phyloP scores from a whole-genome alignment of 148 eudicot species.

The Rhododendron mucronatum region DNA sequence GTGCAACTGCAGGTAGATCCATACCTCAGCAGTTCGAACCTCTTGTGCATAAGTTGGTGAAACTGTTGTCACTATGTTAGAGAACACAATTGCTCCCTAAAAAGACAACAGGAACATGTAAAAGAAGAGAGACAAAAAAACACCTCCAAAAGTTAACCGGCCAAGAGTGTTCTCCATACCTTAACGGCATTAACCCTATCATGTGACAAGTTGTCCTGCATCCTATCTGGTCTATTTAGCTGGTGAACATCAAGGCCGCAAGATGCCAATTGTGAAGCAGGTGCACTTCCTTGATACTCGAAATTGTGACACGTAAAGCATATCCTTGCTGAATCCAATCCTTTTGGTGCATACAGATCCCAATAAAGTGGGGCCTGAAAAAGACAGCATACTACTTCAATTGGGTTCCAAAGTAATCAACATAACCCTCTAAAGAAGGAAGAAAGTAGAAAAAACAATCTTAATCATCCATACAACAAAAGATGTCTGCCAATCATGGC shows the following conservation, averaged over 20 bases:
- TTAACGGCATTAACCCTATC: conserved; percentile 77
- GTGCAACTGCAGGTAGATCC: conserved; percentile 9
- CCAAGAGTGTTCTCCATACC: conserved; percentile 36
- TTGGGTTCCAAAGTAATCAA: conserved; percentile 3
- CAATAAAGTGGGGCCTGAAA: conserved; percentile 88
- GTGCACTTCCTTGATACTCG: conserved; percentile 93
- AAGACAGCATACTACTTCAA: background rate
- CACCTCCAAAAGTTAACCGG: background rate
- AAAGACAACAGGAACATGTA: conserved; percentile 13
- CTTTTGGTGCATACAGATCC: conserved; percentile 89
- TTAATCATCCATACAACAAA: conserved; percentile 59
- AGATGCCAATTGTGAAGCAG: conserved; percentile 74
- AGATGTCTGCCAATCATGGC: conserved; percentile 99
- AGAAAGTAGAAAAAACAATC: background rate
- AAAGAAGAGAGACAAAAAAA: conserved; percentile 11
- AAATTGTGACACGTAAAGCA: conserved; percentile 99
- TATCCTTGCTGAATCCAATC: conserved; percentile 85
- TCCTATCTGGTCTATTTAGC: conserved; percentile 87
- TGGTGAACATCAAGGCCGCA: conserved; percentile 94
- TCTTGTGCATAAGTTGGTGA: conserved; percentile 95
- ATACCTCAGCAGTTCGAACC: conserved; percentile 79
- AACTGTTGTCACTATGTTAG: conserved; percentile 96
- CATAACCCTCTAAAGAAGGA: background rate
- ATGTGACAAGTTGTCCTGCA: conserved; percentile 82
- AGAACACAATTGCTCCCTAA: conserved; percentile 93